These are phyloP conservation scores for Podospora comata DNA, from an alignment of 495 filamentous ascomycete genomes.

Conservation along the genomic window DNA sequence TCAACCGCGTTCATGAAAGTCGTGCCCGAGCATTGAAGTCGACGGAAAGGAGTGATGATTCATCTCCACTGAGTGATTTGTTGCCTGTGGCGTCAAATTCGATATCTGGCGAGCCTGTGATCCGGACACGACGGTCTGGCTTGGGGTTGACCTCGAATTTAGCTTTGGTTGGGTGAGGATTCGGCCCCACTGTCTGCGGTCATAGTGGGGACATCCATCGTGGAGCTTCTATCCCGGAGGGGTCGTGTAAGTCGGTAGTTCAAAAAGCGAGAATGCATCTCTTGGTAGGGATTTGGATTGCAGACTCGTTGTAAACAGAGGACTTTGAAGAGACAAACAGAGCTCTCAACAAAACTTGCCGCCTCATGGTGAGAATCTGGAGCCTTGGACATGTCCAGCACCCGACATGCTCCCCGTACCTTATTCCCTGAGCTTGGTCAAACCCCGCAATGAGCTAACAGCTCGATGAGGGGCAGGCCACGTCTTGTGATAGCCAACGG, in stretches of 20 bases:
- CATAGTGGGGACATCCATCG: background rate
- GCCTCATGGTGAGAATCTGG: background rate
- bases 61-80: background rate
- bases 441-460: conserved; percentile 4
- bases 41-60: background rate
- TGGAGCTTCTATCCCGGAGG: background rate
- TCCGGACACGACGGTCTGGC: background rate
- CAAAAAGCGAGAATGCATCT: background rate
- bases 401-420: background rate
- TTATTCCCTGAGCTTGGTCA: background rate
- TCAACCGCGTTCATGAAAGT: background rate
- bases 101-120: background rate
- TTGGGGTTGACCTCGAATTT: background rate
- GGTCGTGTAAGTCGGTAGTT: background rate
- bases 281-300: background rate
- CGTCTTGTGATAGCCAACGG: conserved; percentile 1
- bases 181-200: background rate
- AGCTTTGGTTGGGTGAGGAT: background rate
- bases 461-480: background rate
- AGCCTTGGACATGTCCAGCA: background rate
- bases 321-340: no score
- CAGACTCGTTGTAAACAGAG: background rate
- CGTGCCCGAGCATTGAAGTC: background rate
- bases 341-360: background rate
- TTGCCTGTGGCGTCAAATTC: background rate